These are phyloP conservation scores for Anisodus acutangulus DNA, from an alignment of 257 asterid genomes.

Conservation along the genomic window DNA sequence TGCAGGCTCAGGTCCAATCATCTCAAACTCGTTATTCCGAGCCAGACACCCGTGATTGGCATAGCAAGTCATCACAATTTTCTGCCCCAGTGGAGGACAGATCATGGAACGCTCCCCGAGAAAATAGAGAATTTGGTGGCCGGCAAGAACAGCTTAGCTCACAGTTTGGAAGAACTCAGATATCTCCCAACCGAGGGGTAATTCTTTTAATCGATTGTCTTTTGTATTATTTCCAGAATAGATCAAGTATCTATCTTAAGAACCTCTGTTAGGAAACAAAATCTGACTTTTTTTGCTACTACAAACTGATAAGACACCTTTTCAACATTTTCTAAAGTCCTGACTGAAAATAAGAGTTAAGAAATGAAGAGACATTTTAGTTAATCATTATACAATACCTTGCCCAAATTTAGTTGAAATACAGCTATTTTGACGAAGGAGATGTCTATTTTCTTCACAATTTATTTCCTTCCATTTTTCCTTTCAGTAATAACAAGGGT, in stretches of 20 bases:
- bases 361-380: slow-evolving; percentile 11
- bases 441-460: neutral
- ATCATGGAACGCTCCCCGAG: slow-evolving; percentile 54
- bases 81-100: slow-evolving; percentile 51
- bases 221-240: slow-evolving; percentile 16
- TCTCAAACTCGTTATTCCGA: slow-evolving; percentile 63
- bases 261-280: neutral
- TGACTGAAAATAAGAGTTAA: neutral
- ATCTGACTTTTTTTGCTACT: neutral
- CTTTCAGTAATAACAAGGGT: neutral
- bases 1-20: slow-evolving; percentile 45
- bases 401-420: neutral
- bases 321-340: neutral
- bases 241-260: neutral
- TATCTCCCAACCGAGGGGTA: slow-evolving; percentile 60
- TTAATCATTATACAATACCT: neutral
- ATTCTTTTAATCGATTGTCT: neutral
- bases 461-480: neutral
- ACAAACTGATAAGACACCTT: neutral
- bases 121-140: slow-evolving; percentile 32
- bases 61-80: slow-evolving; percentile 49
- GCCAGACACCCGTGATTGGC: slow-evolving; percentile 67
- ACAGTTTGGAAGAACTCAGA: slow-evolving; percentile 46
- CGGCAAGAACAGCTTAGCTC: slow-evolving; percentile 39
- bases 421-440: neutral